These are phyloP conservation scores for Chlorella sp. DNA, from an alignment of 139 green algal genomes.

Conservation along the genomic window DNA sequence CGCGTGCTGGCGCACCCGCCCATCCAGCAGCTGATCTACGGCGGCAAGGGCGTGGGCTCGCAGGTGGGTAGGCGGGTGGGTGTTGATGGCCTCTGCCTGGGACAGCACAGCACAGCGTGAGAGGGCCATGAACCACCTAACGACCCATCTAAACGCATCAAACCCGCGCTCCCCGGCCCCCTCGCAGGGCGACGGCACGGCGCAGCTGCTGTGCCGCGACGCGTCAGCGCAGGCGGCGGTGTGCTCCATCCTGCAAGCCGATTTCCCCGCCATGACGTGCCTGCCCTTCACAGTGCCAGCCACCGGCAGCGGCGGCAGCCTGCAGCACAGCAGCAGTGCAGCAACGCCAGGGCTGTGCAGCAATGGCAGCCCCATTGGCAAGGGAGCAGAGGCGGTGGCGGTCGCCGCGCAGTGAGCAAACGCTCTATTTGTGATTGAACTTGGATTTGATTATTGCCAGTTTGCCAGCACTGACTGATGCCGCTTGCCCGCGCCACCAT, in stretches of 20 bases:
- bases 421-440: too few species aligned
- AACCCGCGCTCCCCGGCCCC: neutral
- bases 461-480: too few species aligned
- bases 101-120: too few species aligned
- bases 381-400: neutral
- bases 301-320: neutral
- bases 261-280: conserved; percentile 33
- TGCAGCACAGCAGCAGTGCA: neutral
- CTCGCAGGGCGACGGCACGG: conserved; percentile 73
- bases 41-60: conserved; percentile 78
- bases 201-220: conserved; percentile 70
- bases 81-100: too few species aligned
- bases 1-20: conserved; percentile 51
- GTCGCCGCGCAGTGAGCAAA: too few species aligned
- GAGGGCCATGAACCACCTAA: too few species aligned
- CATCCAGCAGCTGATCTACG: conserved; percentile 62
- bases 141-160: neutral
- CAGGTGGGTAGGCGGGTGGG: conserved; percentile 16
- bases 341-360: neutral
- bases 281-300: conserved; percentile 37
- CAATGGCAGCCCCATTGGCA: neutral
- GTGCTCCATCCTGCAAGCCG: conserved; percentile 31
- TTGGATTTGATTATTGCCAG: too few species aligned
- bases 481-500: too few species aligned
- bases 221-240: conserved; percentile 49